Conservation (phyloP, 1,284 basidiomycete genomes). For the Ganoderma leucocontextum region DNA sequence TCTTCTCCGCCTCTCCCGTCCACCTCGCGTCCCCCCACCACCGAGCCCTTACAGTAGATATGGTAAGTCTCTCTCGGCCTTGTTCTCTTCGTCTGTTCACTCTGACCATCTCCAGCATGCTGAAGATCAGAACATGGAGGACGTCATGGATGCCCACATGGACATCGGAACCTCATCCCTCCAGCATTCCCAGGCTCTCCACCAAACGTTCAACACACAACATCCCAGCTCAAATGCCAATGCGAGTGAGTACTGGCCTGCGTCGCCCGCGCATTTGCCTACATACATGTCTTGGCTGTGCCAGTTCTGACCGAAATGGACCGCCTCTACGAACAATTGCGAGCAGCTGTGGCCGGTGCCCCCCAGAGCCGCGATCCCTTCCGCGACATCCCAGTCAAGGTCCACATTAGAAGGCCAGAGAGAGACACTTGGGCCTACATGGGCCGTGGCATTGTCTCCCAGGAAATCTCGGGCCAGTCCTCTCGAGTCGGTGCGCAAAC, state of each 20-base stretch:
- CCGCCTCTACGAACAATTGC: conserved; percentile 36
- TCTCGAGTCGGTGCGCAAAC: conserved; percentile 74
- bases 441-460: conserved; percentile 75
- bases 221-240: conserved; percentile 5
- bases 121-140: conserved; percentile 37
- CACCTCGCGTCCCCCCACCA: background rate
- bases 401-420: conserved; percentile 81
- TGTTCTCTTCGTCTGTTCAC: background rate
- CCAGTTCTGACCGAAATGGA: conserved; percentile 38
- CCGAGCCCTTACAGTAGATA: conserved; percentile 13
- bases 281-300: conserved; percentile 24
- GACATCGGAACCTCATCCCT: conserved; percentile 27
- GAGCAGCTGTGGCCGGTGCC: conserved; percentile 29
- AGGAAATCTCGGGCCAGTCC: conserved; percentile 74
- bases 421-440: conserved; percentile 83
- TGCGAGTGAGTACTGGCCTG: conserved; percentile 29
- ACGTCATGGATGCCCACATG: conserved; percentile 34
- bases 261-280: conserved; percentile 26
- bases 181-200: conserved; percentile 21
- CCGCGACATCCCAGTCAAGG: conserved; percentile 80
- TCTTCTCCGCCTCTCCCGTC: conserved; percentile 15
- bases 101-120: conserved; percentile 14
- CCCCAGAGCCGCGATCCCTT: conserved; percentile 34
- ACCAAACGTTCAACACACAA: conserved; percentile 18
- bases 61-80: conserved; percentile 14